These are phyloP conservation scores for Phytopythium sindhum DNA, from an alignment of 352 stramenopile species.

Conservation along the genomic window DNA sequence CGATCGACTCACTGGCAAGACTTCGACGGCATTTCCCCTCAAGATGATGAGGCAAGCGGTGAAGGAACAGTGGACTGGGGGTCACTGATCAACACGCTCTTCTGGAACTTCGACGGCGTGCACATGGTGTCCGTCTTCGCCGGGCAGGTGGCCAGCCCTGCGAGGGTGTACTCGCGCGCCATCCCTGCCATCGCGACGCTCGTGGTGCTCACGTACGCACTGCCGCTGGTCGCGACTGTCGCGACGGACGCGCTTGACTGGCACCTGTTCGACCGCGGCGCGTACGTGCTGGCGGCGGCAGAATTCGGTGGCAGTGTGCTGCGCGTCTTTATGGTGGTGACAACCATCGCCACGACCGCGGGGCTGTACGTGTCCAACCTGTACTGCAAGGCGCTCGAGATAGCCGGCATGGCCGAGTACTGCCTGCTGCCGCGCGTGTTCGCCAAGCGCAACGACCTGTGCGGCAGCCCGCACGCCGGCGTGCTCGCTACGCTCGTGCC, in stretches of 20 bases:
- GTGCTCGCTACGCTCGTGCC: constrained; percentile 17
- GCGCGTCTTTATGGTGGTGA: constrained; percentile 70
- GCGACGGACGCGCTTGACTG: constrained; percentile 44
- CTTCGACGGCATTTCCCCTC: constrained; percentile 10
- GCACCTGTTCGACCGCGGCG: constrained; percentile 70
- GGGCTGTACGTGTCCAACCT: constrained; percentile 89
- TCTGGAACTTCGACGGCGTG: constrained; percentile 93
- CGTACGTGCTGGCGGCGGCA: constrained; percentile 68
- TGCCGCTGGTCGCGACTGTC: constrained; percentile 81
- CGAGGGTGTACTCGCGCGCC: constrained; percentile 59
- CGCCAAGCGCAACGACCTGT: constrained; percentile 29
- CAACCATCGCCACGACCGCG: constrained; percentile 76
- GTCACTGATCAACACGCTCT: constrained; percentile 88
- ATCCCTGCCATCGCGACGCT: constrained; percentile 69
- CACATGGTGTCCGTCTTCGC: constrained; percentile 82
- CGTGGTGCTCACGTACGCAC: constrained; percentile 64
- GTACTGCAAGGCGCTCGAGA: constrained; percentile 83
- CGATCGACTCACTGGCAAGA: constrained; percentile 7
- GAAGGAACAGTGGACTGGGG: constrained; percentile 43
- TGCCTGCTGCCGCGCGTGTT: constrained; percentile 75
- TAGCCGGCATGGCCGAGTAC: constrained; percentile 66
- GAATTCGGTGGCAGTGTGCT: constrained; percentile 76
- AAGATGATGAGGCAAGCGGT: not conserved
- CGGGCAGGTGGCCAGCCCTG: constrained; percentile 78
- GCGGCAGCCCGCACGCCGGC: constrained; percentile 21